A percentile compares a stretch with the other conserved stretches of the same genome.
Evolutionary conservation across 805 yeast genomes (phyloP).

Genomic region (Zygosaccharomyces kombuchaensis): DNA sequence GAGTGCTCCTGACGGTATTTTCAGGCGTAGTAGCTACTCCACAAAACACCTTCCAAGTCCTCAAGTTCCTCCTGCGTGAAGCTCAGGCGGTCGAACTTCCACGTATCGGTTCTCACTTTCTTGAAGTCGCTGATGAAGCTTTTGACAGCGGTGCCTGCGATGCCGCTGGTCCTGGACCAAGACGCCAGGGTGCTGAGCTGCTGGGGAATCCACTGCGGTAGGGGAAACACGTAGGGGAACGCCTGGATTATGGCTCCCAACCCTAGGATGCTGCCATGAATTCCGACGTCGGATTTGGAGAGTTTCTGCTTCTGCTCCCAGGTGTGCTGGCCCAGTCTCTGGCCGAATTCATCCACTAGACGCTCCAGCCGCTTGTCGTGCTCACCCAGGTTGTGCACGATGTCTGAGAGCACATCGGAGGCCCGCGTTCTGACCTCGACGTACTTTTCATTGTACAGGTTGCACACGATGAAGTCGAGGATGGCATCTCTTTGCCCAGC

Average conservation of each 20-base stretch:
- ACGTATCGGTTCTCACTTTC: slow-evolving; percentile 88
- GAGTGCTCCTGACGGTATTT: not conserved
- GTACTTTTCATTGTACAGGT: slow-evolving; percentile 55
- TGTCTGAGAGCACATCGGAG: slow-evolving; percentile 69
- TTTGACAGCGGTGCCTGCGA: slow-evolving; percentile 80
- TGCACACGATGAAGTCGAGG: slow-evolving; percentile 45
- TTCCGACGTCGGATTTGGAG: slow-evolving; percentile 38
- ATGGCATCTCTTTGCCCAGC: slow-evolving; percentile 45
- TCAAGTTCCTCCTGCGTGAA: slow-evolving; percentile 78
- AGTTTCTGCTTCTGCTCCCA: slow-evolving; percentile 35
- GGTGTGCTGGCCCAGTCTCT: slow-evolving; percentile 24
- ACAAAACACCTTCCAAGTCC: slow-evolving; percentile 88
- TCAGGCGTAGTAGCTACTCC: slow-evolving; percentile 87
- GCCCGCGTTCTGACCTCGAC: slow-evolving; percentile 74
- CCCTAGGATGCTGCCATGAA: slow-evolving; percentile 88
- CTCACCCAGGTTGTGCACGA: slow-evolving; percentile 59
- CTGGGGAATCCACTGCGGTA: slow-evolving; percentile 84
- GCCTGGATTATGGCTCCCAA: slow-evolving; percentile 85
- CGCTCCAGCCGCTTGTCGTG: slow-evolving; percentile 36
- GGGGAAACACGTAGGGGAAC: slow-evolving; percentile 86
- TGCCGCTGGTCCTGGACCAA: slow-evolving; percentile 69
- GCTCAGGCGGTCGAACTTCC: slow-evolving; percentile 81
- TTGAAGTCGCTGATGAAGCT: slow-evolving; percentile 77
- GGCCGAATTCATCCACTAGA: slow-evolving; percentile 42
- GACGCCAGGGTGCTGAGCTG: slow-evolving; percentile 65